Evolutionary conservation across 2,329 filamentous ascomycete genomes (phyloP), one percentile per base, ranked within the genome.

Genomic region (Penicillium nordicum): DNA sequence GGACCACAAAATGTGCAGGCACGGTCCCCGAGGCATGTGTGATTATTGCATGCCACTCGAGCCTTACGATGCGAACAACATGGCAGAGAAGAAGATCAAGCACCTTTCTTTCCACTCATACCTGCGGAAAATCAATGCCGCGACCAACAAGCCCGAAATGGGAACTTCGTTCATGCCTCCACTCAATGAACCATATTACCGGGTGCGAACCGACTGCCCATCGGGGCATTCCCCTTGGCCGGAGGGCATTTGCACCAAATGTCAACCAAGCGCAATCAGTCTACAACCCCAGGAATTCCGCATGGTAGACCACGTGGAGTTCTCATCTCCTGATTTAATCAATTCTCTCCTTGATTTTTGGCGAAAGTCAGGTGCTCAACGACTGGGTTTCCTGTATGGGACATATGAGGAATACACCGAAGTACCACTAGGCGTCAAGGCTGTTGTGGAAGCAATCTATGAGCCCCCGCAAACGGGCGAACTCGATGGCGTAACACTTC

Each of bases 261-360:
- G 94, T 67, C 95, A 99, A 71, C 94, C 94, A 8, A 96, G 93
- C 62, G 93, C 94, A 54, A 99, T 99, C 70, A 96, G 91, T 11
- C 79, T 99, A 51, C 92, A 97, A 70, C 91, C 92, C 5, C 94
- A 99, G 74, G 82, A 88, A 21, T 99, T 93, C 73, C 90, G 94
- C 50, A 97, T 94, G 90, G 92, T 99, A 4, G 94, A 99, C 68
- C 94, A 99, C 72, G 94, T 99, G 61, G 95, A 99, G 74, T 97
- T 99, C 71, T 87, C 93, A 1, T 88, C 89, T 1, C 87, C 91
- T 3, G 82, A 86, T 52, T 84, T 97, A 34, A 90, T 97, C 66
- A 90, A 99, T 71, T 85, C 84, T n/a, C 86, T 97, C 55, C 85
- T 99, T 62, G 87, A 97, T 68, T 90, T 93, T 57, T 99, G 94